These are phyloP conservation scores for Gossypium raimondii DNA, from an alignment of 345 rosid species.

Conservation along the genomic window DNA sequence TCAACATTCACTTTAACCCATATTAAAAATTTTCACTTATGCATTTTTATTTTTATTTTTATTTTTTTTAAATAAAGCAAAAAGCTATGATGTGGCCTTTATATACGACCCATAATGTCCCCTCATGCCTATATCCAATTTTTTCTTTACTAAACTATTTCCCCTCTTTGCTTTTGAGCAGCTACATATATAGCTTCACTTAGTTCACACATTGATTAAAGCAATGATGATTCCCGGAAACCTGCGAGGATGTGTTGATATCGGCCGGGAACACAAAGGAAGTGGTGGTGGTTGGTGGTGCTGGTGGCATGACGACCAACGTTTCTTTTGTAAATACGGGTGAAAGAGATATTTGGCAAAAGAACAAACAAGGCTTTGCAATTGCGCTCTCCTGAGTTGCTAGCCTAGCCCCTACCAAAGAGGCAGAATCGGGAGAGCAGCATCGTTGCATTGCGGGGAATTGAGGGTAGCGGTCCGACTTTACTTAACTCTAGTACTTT, in stretches of 20 bases:
- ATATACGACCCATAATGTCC: constrained; percentile 51
- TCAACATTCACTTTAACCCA: constrained; percentile 28
- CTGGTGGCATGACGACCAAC: constrained; percentile 33
- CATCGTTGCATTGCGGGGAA: constrained; percentile 83
- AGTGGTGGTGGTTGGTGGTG: constrained; percentile 22
- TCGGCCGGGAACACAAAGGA: constrained; percentile 13
- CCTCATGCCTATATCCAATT: constrained; percentile 27
- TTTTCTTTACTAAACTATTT: constrained; percentile 1
- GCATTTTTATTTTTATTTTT: neutral
- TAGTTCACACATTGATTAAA: neutral
- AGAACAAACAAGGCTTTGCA: constrained; percentile 46
- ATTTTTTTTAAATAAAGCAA: constrained; percentile 6
- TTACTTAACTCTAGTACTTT: constrained; percentile 21
- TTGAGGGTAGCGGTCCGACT: constrained; percentile 93
- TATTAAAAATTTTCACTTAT: neutral
- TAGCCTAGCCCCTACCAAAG: constrained; percentile 23
- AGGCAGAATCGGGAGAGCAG: constrained; percentile 63
- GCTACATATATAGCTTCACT: constrained; percentile 8
- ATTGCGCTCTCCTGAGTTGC: constrained; percentile 68
- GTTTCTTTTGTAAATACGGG: constrained; percentile 32
- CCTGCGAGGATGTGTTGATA: constrained; percentile 6
- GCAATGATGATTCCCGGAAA: constrained; percentile 9
- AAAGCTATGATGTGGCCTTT: constrained; percentile 51
- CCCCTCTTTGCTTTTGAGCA: constrained; percentile 1
- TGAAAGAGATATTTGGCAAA: constrained; percentile 19